Base-by-base conservation (phyloP, 495 filamentous ascomycete species). In the Eremomyces bilateralis region DNA sequence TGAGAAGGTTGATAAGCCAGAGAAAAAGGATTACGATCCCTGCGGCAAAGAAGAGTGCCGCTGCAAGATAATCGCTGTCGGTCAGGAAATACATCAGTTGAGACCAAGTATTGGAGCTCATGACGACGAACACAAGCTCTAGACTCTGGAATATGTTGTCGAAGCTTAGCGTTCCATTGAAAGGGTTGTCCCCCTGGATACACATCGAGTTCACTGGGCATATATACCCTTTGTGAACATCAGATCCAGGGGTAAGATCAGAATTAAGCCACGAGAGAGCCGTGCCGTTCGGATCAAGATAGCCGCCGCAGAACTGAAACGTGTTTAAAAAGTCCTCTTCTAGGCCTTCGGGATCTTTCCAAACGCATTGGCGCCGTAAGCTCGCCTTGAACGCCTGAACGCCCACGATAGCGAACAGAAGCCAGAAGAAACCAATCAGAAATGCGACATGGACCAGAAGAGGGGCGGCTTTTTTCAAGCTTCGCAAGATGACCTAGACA, bases 331-430 rank as follows among this genome's bases (percentile, higher is more conserved):
- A 69, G 6, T 61, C 42, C 29, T 55, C 52, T 24, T 44, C 28
- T 1, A 22, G 19, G 10, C 38, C 45, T 3, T 31, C 31, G 2
- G 58, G 71, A 38, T 78, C 73, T 35, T 71, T 52, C 85, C 84
- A 99, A 15, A 84, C 73, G 49, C 88, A 99, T 37, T 69, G 78
- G 21, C 88, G 74, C 44, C 73, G 67, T 20, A 94, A 59, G 48
- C 88, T 95, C 4, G 82, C 78, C 53, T 99, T 99, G 66, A 99
- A 99, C 54, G 77, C 88, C 54, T 99, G 88, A 12, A 95, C 74
- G 1, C 90, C 88, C 29, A 95, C 68, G 42, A 99, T 91, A 20
- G 85, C 90, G 56, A 99, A 99, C 4, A 99, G 60, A 29, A 99
- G 73, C 88, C 88, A 99, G 52, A 99, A 99, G 58, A 99, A 99